phyloP scores from a whole-genome alignment of 2,329 filamentous ascomycete genomes.

The Samsoniella hepiali region DNA sequence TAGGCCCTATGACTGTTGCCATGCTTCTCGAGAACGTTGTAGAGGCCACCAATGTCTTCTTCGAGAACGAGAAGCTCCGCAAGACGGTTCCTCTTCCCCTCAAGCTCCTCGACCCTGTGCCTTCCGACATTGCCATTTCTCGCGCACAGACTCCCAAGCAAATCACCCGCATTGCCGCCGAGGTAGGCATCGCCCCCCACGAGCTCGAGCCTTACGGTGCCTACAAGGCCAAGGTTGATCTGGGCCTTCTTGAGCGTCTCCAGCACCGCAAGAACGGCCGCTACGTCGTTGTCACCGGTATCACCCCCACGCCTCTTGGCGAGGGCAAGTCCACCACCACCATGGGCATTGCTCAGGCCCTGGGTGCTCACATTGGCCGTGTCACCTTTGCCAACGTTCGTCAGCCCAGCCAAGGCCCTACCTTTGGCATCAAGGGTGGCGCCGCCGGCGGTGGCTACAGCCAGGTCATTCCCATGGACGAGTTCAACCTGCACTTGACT shows the following conservation, averaged over 20 bases:
- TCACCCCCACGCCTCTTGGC: conserved; percentile 92
- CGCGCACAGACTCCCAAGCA: conserved; percentile 87
- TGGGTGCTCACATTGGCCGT: conserved; percentile 82
- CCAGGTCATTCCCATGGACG: conserved; percentile 99
- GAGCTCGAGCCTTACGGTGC: conserved; percentile 94
- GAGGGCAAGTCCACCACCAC: conserved; percentile 99
- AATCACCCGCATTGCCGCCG: conserved; percentile 78
- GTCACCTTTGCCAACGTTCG: conserved; percentile 95
- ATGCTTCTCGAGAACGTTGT: conserved; percentile 98
- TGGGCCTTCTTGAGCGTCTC: conserved; percentile 76
- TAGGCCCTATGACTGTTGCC: conserved; percentile 97
- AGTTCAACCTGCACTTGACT: conserved; percentile 97
- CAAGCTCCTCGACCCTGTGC: conserved; percentile 74
- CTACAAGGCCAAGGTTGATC: conserved; percentile 93
- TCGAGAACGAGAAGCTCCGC: conserved; percentile 77
- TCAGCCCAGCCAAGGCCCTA: conserved; percentile 94
- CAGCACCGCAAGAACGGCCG: conserved; percentile 83
- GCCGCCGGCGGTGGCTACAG: conserved; percentile 97
- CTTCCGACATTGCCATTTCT: conserved; percentile 94
- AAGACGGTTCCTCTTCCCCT: conserved; percentile 80
- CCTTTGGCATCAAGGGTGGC: conserved; percentile 98
- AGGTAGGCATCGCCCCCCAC: conserved; percentile 81
- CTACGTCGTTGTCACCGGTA: conserved; percentile 91
- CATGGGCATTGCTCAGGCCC: conserved; percentile 87
- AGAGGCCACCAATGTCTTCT: conserved; percentile 75